Conservation (phyloP, 805 yeast species). For the Saturnispora quitensis region DNA sequence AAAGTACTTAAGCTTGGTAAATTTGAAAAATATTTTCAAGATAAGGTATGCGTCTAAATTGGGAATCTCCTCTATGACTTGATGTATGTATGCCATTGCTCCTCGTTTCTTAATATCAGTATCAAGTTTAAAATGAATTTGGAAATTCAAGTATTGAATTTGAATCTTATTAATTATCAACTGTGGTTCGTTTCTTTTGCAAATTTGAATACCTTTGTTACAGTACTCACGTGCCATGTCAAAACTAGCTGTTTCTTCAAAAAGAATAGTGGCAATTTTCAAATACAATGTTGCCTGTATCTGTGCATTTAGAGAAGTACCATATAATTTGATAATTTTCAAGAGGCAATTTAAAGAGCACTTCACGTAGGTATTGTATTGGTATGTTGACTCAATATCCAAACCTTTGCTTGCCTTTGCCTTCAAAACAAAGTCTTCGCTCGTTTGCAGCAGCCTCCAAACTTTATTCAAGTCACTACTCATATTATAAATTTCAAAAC, state of each 20-base stretch:
- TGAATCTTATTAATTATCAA: conserved; percentile 19
- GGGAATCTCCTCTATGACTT: conserved; percentile 17
- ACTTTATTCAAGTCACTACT: conserved; percentile 1
- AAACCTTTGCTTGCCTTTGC: conserved; percentile 6
- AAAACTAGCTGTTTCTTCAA: conserved; percentile 33
- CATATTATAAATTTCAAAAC: not conserved
- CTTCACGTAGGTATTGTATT: conserved; percentile 27
- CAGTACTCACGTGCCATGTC: conserved; percentile 34
- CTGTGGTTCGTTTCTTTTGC: conserved; percentile 19
- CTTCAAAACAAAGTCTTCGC: conserved; percentile 3
- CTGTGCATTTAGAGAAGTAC: conserved; percentile 23
- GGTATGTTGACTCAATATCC: conserved; percentile 12
- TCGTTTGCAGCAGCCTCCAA: conserved; percentile 6
- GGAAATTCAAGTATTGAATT: conserved; percentile 31
- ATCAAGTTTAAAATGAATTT: conserved; percentile 27
- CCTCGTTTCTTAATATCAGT: conserved; percentile 14
- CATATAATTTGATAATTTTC: conserved; percentile 26
- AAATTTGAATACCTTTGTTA: conserved; percentile 22
- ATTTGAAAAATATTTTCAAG: conserved; percentile 24
- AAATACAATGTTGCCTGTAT: conserved; percentile 29
- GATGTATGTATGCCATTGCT: conserved; percentile 27
- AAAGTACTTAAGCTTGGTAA: conserved; percentile 27
- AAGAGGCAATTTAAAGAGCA: conserved; percentile 31
- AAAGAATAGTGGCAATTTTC: conserved; percentile 30
- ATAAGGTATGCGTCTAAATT: not conserved